These are phyloP conservation scores for Pseudocercospora eumusae DNA, from an alignment of 2,329 filamentous ascomycete genomes.

Conservation along the genomic window DNA sequence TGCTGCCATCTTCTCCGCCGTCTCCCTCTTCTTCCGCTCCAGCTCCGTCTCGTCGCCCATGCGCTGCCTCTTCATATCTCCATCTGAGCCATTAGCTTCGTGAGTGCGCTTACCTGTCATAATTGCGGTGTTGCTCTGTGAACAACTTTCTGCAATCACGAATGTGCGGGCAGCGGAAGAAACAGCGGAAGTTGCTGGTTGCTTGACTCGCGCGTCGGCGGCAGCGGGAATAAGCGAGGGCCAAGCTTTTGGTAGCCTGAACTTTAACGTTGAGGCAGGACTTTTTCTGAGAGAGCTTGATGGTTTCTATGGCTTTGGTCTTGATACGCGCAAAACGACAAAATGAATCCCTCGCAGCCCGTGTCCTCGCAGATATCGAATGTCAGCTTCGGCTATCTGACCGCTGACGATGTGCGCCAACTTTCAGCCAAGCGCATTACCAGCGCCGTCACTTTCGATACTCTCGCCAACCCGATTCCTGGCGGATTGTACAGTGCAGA, in stretches of 20 bases:
- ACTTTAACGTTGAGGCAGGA: conserved; percentile 2
- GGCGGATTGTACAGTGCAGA: conserved; percentile 92
- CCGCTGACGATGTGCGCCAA: conserved; percentile 76
- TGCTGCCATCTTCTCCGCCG: conserved; percentile 39
- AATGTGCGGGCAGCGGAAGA: conserved; percentile 6
- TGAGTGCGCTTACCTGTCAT: conserved; percentile 48
- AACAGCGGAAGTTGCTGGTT: no score
- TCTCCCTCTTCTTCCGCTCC: conserved; percentile 39
- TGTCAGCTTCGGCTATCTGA: conserved; percentile 87
- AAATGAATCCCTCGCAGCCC: conserved; percentile 63
- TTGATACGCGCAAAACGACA: conserved; percentile 11
- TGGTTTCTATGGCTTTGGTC: background rate
- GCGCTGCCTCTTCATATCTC: conserved; percentile 46
- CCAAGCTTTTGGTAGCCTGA: conserved; percentile 10
- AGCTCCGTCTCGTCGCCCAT: conserved; percentile 30
- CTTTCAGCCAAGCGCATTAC: conserved; percentile 94
- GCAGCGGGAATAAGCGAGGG: background rate
- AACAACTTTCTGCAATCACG: background rate
- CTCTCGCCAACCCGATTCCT: conserved; percentile 81
- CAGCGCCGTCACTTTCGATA: conserved; percentile 92
- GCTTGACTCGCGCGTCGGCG: background rate
- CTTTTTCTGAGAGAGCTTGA: conserved; percentile 2
- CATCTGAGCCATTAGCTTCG: conserved; percentile 41
- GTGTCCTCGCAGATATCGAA: conserved; percentile 79
- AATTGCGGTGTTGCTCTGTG: conserved; percentile 8